Conservation (phyloP, 257 asterid species). For the Anisodus tanguticus region DNA sequence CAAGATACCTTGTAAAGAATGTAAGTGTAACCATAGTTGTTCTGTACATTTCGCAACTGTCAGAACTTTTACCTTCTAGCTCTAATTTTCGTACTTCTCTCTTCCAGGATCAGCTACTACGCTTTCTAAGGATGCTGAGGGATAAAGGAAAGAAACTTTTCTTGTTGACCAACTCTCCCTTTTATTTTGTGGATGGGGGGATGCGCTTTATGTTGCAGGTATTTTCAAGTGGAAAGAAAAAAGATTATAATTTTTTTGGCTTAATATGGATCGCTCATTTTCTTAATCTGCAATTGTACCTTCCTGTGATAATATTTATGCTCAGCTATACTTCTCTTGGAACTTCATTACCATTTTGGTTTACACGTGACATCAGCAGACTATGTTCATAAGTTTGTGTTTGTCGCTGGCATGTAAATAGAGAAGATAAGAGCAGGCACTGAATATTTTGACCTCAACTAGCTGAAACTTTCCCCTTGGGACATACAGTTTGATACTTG, state of each 20-base stretch:
- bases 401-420: not conserved
- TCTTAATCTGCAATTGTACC: not conserved
- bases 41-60: not conserved
- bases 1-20: conserved; percentile 80
- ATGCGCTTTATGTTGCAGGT: conserved; percentile 94
- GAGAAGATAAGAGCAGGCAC: not conserved
- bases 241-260: conserved; percentile 19
- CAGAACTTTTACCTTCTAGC: not conserved
- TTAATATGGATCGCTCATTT: not conserved
- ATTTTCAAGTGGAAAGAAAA: conserved; percentile 30
- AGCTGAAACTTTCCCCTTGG: not conserved
- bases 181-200: conserved; percentile 96
- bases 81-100: conserved; percentile 3
- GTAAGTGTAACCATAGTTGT: conserved; percentile 46
- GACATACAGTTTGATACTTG: conserved; percentile 1
- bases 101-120: conserved; percentile 71
- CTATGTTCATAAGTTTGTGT: not conserved
- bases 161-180: conserved; percentile 92
- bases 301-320: not conserved
- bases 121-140: conserved; percentile 72
- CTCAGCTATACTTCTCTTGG: not conserved
- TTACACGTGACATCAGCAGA: conserved; percentile 1
- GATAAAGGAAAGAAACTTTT: conserved; percentile 96
- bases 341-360: not conserved
- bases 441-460: conserved; percentile 24